These are phyloP conservation scores for Coelastrella sp. DNA, from an alignment of 139 green algal species.

Conservation along the genomic window DNA sequence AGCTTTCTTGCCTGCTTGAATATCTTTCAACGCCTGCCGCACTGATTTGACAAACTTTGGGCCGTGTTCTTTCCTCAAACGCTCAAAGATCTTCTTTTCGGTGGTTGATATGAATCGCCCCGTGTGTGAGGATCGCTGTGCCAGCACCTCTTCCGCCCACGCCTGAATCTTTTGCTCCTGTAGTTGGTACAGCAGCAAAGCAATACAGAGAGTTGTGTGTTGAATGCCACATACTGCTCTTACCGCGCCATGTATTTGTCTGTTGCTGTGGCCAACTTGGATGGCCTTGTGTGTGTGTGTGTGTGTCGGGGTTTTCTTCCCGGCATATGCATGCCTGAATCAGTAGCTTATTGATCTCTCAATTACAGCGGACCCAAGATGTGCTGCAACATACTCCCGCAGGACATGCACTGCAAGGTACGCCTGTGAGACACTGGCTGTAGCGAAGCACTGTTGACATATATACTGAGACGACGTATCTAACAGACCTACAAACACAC, in stretches of 20 bases:
- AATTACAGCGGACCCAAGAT: too few species aligned
- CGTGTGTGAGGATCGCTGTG: neutral
- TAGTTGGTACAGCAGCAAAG: neutral
- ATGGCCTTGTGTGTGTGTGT: too few species aligned
- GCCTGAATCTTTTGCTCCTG: constrained; percentile 1
- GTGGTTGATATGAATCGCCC: neutral
- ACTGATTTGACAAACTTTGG: neutral
- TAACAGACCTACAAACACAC: too few species aligned
- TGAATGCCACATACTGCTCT: neutral
- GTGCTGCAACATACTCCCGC: too few species aligned
- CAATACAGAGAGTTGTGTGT: neutral
- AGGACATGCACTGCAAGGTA: too few species aligned
- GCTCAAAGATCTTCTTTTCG: neutral
- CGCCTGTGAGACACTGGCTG: too few species aligned
- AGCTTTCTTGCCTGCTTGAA: neutral
- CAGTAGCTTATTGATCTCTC: too few species aligned
- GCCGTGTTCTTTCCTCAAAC: neutral
- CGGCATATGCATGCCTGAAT: too few species aligned
- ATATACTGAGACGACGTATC: too few species aligned
- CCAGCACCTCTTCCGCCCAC: neutral
- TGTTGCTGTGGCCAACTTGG: neutral
- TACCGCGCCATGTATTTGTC: neutral
- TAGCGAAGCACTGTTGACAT: too few species aligned
- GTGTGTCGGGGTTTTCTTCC: too few species aligned
- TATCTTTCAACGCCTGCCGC: neutral